Evolutionary conservation across 2,329 filamentous ascomycete genomes (phyloP), one percentile per base, ranked within the genome.

Genomic region (Juglanconis sp.): DNA sequence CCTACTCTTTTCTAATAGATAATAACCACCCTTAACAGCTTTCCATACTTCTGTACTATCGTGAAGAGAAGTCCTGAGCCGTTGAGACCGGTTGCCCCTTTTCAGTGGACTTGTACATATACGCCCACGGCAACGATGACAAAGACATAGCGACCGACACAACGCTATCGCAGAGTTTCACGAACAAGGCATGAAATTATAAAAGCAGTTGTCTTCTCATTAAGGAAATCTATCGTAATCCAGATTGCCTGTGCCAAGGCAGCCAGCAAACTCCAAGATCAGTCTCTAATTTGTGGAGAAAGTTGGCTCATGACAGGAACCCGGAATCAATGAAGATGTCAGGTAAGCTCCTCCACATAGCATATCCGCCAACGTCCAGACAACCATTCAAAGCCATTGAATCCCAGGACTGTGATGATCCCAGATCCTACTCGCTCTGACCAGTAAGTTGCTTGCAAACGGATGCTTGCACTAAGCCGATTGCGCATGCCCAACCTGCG

Each of bases 141-240:
- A 24, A 24, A 24, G 24, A 24, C 24, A 24, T 24, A 24, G 24
- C 24, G 24, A 24, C 24, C 24, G 24, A 24, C 24, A 24, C 24
- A 24, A 24, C 24, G 24, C 24, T 24, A 24, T 24, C 24, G 24
- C 24, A 24, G 24, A 24, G 24, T 24, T 24, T 24, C 24, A 24
- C 24, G 24, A 24, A 24, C 24, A 24, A 24, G 24, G 24, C 24
- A 24, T 24, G 24, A 24, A 24, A 24, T 24, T 24, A 24, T 24
- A 24, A 36, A 63, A 57, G 47, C 54, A 31, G 36, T 38, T 57
- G 34, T 62, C 24, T 38, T 58, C 44, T 60, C 54, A 61, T 63
- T 61, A 63, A 60, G 58, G 58, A 61, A 61, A 63, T 63, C 61
- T 63, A 63, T 63, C 58, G 42, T 58, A 55, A 61, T 63, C 61